Evolutionary conservation across 352 stramenopile species (phyloP).

Genomic region (Phytophthora agathidicida): DNA sequence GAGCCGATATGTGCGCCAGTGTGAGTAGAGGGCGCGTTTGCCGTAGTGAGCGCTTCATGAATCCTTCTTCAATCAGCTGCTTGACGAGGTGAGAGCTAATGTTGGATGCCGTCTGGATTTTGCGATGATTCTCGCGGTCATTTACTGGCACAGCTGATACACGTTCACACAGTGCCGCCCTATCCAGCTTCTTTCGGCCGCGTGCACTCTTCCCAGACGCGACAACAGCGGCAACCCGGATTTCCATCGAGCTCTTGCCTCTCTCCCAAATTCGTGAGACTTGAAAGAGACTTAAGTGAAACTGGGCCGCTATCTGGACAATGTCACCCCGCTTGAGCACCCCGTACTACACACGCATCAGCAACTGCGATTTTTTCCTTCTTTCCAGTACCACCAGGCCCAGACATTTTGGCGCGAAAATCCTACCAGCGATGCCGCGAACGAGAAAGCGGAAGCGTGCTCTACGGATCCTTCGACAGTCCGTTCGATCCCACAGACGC

Average conservation of each 20-base stretch:
- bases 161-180: neutral
- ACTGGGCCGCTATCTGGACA: neutral
- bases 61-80: constrained; percentile 7
- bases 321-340: neutral
- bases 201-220: neutral
- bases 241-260: neutral
- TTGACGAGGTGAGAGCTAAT: neutral
- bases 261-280: neutral
- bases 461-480: too few relatives aligned
- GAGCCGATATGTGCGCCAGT: neutral
- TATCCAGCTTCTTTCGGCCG: constrained; percentile 4
- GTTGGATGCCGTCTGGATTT: neutral
- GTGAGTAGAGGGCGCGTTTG: constrained; percentile 10
- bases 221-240: neutral
- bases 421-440: too few relatives aligned
- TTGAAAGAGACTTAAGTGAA: neutral
- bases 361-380: too few relatives aligned
- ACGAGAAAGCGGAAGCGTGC: too few relatives aligned
- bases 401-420: too few relatives aligned
- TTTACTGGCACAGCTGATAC: neutral
- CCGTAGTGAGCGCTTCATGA: neutral
- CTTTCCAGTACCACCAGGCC: too few relatives aligned
- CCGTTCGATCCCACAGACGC: too few relatives aligned
- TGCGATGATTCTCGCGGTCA: neutral
- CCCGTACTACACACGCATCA: too few relatives aligned